Conservation (phyloP, 2,329 filamentous ascomycete species). For the Fusarium sp. region DNA sequence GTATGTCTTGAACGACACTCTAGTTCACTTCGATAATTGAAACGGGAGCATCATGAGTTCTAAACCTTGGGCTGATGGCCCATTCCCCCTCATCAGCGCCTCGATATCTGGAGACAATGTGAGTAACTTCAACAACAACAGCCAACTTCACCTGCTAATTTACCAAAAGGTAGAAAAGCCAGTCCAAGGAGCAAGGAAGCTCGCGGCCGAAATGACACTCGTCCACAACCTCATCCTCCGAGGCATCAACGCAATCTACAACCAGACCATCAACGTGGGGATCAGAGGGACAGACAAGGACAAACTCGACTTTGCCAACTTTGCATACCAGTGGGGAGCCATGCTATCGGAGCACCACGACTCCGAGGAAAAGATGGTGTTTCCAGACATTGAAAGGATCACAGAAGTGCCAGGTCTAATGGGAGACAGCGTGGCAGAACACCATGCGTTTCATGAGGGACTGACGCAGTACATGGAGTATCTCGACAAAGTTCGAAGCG, state of each 20-base stretch:
- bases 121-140: not conserved
- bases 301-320: conserved; percentile 46
- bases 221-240: conserved; percentile 50
- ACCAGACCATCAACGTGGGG: conserved; percentile 49
- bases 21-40: not conserved
- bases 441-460: conserved; percentile 50
- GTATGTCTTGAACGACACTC: not conserved
- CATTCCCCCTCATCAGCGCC: conserved; percentile 45
- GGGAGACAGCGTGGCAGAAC: conserved; percentile 54
- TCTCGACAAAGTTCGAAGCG: conserved; percentile 41
- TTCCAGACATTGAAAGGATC: conserved; percentile 50
- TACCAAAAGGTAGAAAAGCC: conserved; percentile 23
- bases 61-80: conserved; percentile 48
- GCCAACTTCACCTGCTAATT: not conserved
- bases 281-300: conserved; percentile 43
- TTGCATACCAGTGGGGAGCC: conserved; percentile 45
- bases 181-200: conserved; percentile 31
- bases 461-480: conserved; percentile 47
- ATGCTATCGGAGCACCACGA: conserved; percentile 51
- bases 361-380: conserved; percentile 50
- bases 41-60: conserved; percentile 14
- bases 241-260: conserved; percentile 51
- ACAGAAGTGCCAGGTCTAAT: conserved; percentile 50
- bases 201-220: conserved; percentile 47
- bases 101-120: conserved; percentile 40